These are phyloP conservation scores for Yarrowia deformans DNA, from an alignment of 805 yeast species.

Conservation along the genomic window DNA sequence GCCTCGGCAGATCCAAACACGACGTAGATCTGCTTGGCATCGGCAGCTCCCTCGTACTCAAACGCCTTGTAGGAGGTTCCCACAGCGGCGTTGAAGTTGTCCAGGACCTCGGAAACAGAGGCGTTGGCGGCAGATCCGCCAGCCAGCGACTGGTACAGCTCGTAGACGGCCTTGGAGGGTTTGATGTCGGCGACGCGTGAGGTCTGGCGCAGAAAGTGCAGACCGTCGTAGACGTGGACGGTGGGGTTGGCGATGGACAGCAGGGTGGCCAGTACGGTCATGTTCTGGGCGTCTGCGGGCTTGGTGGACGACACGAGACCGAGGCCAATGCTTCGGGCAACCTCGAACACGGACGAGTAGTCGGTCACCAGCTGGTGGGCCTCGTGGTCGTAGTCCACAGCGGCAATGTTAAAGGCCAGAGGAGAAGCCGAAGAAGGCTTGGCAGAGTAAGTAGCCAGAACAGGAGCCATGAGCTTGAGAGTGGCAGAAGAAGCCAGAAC, in stretches of 20 bases:
- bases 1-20: slow-evolving; percentile 78
- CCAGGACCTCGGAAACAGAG: slow-evolving; percentile 47
- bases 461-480: slow-evolving; percentile 70
- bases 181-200: slow-evolving; percentile 47
- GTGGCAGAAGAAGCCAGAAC: slow-evolving; percentile 73
- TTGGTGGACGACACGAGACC: slow-evolving; percentile 75
- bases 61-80: slow-evolving; percentile 66
- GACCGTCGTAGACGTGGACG: slow-evolving; percentile 82
- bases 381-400: slow-evolving; percentile 65
- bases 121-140: not conserved
- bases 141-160: slow-evolving; percentile 21
- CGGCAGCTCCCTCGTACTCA: slow-evolving; percentile 69
- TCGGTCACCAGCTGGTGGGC: slow-evolving; percentile 65
- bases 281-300: slow-evolving; percentile 69
- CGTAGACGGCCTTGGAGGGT: slow-evolving; percentile 43
- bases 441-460: slow-evolving; percentile 54
- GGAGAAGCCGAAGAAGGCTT: slow-evolving; percentile 53
- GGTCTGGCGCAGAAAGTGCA: slow-evolving; percentile 63
- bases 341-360: slow-evolving; percentile 65
- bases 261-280: slow-evolving; percentile 68
- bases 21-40: slow-evolving; percentile 78
- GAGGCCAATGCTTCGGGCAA: slow-evolving; percentile 67
- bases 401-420: slow-evolving; percentile 74
- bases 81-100: slow-evolving; percentile 59
- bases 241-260: slow-evolving; percentile 66